phyloP scores from a whole-genome alignment of 2,329 filamentous ascomycete genomes.

The Penicillium thymicola region DNA sequence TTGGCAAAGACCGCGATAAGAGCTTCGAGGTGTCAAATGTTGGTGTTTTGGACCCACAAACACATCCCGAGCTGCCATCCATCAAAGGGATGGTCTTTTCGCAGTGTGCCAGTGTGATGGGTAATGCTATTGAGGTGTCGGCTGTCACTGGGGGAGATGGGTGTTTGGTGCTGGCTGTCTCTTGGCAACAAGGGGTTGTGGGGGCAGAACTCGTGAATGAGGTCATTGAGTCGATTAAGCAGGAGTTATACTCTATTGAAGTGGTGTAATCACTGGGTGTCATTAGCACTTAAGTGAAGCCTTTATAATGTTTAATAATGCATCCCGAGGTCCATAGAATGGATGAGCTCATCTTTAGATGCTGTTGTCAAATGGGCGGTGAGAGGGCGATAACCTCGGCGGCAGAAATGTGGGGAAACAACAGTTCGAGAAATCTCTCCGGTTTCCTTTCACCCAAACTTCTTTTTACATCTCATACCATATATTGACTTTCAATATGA shows the following conservation, averaged over 20 bases:
- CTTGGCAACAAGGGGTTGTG: conserved; percentile 42
- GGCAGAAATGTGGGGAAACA: conserved; percentile 27
- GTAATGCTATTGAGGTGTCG: conserved; percentile 39
- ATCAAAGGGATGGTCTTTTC: conserved; percentile 46
- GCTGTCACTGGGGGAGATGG: conserved; percentile 46
- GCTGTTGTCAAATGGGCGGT: conserved; percentile 20
- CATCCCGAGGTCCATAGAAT: too few species aligned
- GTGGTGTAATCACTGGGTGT: neutral
- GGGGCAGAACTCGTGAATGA: conserved; percentile 25
- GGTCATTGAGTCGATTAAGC: conserved; percentile 17
- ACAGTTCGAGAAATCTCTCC: neutral
- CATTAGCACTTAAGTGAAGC: neutral
- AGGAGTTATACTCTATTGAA: conserved; percentile 13
- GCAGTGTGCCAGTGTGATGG: conserved; percentile 42
- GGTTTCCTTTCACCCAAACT: neutral
- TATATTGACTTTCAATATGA: conserved; percentile 35
- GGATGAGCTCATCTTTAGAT: neutral
- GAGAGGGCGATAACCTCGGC: conserved; percentile 14
- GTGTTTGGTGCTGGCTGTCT: conserved; percentile 40
- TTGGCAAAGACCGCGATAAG: conserved; percentile 39
- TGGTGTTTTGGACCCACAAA: conserved; percentile 32
- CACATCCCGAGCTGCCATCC: conserved; percentile 17
- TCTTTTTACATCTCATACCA: neutral
- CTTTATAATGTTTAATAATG: conserved; percentile 6
- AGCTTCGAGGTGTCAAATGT: conserved; percentile 49